Evolutionary conservation across 169 alveolate genomes (phyloP), one percentile per base, ranked within the genome.

Genomic region (Theileria equi): DNA sequence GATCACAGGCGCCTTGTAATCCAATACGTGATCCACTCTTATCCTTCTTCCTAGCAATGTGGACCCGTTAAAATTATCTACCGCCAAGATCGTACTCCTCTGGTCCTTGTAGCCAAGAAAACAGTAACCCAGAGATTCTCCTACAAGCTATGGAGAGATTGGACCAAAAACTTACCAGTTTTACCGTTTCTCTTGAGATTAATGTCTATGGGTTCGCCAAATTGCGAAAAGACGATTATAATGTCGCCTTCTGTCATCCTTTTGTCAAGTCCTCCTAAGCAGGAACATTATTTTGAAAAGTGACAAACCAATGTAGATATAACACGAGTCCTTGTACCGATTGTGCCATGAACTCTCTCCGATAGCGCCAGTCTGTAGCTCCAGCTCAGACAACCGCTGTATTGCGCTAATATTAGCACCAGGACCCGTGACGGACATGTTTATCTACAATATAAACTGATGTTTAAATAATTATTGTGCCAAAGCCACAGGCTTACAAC

Each of bases 181-280:
- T 88, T 90, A 68, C 85, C 80, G 72, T 97, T 99, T 36, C 99
- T 90, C 28, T 92, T 94, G 40, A 97, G 84, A 70, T 94, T 87
- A 36, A 95, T 87, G 78, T 97, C 99, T 19, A 96, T 94, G 10
- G 97, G 97, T 82, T 91, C 96, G n/a, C 99, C 98, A 84, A 91
- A 97, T 83, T 97, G 97, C 0, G 99, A 95, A 87, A 96, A 96
- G 8, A 96, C 98, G 3, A 92, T 94, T 13, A 93, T 93, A 36
- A 97, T 90, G 68, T 97, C 99, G 8, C 99, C 99, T 70, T 97
- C 99, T 34, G 98, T 96, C 91, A 97, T 89, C 40, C 94, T 89
- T 52, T 81, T 88, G 64, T 94, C 94, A 31, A 97, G 85, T 31
- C 98, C 98, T 11, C 91, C 88, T 43, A 69, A 48, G 32, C 11